A percentile compares a stretch with the other conserved stretches of the same genome.
phyloP scores from a whole-genome alignment of 23 red algal species.

The Chondrus crispus region DNA sequence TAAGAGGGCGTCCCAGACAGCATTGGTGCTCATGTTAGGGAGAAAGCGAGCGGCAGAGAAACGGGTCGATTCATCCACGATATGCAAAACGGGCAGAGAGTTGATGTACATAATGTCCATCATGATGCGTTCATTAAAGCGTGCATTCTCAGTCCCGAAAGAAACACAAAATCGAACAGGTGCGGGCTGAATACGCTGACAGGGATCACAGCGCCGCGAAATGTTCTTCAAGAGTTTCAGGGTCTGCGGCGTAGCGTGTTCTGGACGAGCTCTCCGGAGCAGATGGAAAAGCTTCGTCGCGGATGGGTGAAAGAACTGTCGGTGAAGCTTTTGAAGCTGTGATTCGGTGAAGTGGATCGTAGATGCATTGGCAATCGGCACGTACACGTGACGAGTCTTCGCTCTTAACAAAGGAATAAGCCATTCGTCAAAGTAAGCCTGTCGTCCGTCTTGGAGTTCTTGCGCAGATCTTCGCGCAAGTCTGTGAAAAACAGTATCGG shows the following conservation, averaged over 20 bases:
- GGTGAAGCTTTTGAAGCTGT: slow-evolving; percentile 15
- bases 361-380: neutral
- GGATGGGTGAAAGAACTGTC: slow-evolving; percentile 30
- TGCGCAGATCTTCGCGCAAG: neutral
- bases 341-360: slow-evolving; percentile 11
- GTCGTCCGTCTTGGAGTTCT: neutral
- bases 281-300: slow-evolving; percentile 12
- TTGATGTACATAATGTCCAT: slow-evolving; percentile 56
- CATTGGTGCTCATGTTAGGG: neutral
- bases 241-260: slow-evolving; percentile 28
- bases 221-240: neutral
- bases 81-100: slow-evolving; percentile 4
- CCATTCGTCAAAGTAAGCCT: neutral
- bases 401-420: neutral
- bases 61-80: slow-evolving; percentile 20
- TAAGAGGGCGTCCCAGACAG: slow-evolving; percentile 5
- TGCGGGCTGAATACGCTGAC: neutral
- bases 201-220: slow-evolving; percentile 25
- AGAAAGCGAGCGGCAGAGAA: slow-evolving; percentile 43
- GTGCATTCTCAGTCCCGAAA: slow-evolving; percentile 5
- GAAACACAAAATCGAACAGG: slow-evolving; percentile 28
- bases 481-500: slow-evolving; percentile 2
- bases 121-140: slow-evolving; percentile 17
- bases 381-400: slow-evolving; percentile 13
- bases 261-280: slow-evolving; percentile 6